A percentile compares a stretch with the other conserved stretches of the same genome.
Evolutionary conservation across 1,284 basidiomycete genomes (phyloP).

Genomic region (Leccinum proliferum): DNA sequence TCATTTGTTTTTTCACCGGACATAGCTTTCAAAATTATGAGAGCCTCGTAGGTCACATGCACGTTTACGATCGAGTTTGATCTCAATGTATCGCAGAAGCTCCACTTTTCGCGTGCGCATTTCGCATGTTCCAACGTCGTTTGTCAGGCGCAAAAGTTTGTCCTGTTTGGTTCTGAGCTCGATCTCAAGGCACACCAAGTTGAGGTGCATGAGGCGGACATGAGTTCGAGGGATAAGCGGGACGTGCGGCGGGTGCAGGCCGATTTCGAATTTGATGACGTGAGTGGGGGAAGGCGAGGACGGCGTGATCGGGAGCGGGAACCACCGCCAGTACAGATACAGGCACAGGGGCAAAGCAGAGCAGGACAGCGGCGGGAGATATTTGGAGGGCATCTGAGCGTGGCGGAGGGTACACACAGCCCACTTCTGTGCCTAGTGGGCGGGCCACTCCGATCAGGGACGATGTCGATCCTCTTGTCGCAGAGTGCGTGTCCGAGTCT

Average conservation of each 20-base stretch:
- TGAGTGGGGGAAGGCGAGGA: slow-evolving; percentile 32
- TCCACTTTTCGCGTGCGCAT: slow-evolving; percentile 68
- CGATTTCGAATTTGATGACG: slow-evolving; percentile 74
- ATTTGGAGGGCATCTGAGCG: slow-evolving; percentile 62
- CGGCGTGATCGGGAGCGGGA: slow-evolving; percentile 40
- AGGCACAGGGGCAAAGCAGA: slow-evolving; percentile 31
- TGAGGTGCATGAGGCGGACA: slow-evolving; percentile 76
- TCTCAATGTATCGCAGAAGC: slow-evolving; percentile 41
- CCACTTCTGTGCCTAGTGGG: slow-evolving; percentile 31
- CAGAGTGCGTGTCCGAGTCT: slow-evolving; percentile 48
- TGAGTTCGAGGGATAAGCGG: slow-evolving; percentile 73
- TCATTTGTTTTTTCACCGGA: neutral
- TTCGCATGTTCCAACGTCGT: slow-evolving; percentile 70
- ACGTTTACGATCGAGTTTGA: slow-evolving; percentile 3
- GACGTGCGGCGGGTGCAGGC: slow-evolving; percentile 77
- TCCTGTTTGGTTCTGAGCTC: slow-evolving; percentile 85
- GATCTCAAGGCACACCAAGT: slow-evolving; percentile 94
- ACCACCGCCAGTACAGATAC: slow-evolving; percentile 33
- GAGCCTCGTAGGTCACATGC: slow-evolving; percentile 50
- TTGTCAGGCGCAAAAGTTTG: slow-evolving; percentile 88
- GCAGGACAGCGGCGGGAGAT: slow-evolving; percentile 48
- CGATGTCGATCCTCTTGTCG: slow-evolving; percentile 48
- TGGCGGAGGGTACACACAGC: slow-evolving; percentile 29
- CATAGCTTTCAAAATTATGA: slow-evolving; percentile 76
- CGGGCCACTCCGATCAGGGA: slow-evolving; percentile 37